Conservation (phyloP, 108 stramenopile genomes). For the Cyclotella choctawhatcheeana region DNA sequence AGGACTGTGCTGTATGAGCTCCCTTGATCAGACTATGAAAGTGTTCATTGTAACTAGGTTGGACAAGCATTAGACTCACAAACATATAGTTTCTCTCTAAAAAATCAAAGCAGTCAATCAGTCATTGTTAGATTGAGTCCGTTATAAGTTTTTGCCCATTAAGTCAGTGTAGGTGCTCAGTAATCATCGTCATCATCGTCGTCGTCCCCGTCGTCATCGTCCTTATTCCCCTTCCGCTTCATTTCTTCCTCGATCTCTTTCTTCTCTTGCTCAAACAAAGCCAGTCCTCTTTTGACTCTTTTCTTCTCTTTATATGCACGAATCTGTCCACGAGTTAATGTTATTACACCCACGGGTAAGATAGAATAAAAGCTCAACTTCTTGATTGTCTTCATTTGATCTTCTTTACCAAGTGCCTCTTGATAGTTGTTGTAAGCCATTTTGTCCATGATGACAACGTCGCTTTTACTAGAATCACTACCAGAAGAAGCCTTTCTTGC, state of each 20-base stretch:
- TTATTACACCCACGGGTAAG: conserved; percentile 48
- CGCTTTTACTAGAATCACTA: conserved; percentile 19
- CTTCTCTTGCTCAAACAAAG: conserved; percentile 37
- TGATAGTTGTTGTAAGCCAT: conserved; percentile 52
- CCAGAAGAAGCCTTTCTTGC: conserved; percentile 4
- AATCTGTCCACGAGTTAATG: conserved; percentile 46
- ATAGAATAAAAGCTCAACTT: conserved; percentile 42
- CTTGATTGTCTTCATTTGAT: conserved; percentile 37
- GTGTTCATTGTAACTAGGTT: conserved; percentile 50
- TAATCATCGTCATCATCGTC: conserved; percentile 43
- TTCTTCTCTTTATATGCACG: conserved; percentile 48
- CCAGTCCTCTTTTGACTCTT: conserved; percentile 39
- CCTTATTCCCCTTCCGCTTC: conserved; percentile 28
- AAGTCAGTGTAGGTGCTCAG: neutral
- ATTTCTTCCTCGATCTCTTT: conserved; percentile 42
- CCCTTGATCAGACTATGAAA: conserved; percentile 83
- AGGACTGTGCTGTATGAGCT: conserved; percentile 75
- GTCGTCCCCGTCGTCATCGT: conserved; percentile 42
- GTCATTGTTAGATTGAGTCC: too few relatives aligned
- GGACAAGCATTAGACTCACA: conserved; percentile 29
- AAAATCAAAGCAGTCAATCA: too few relatives aligned
- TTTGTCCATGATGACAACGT: conserved; percentile 46
- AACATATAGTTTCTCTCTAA: neutral
- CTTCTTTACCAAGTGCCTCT: conserved; percentile 28
- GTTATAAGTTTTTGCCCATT: neutral